phyloP scores from a whole-genome alignment of 805 yeast genomes.

The Torulaspora quercuum region DNA sequence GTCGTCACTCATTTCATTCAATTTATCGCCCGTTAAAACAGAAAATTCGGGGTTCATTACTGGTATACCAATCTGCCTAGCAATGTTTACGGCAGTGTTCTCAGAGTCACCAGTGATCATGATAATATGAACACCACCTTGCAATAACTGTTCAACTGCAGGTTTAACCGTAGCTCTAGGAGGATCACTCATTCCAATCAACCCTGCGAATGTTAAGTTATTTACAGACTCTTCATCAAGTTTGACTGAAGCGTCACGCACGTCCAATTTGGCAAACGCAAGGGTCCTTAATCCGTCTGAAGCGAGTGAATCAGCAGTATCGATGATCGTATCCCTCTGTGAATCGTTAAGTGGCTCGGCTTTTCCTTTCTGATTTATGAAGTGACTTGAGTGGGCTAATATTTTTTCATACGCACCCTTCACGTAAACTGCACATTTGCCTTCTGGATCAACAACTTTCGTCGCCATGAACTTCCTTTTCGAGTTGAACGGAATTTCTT shows the following conservation, averaged over 20 bases:
- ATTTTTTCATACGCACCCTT: constrained; percentile 91
- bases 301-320: constrained; percentile 65
- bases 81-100: constrained; percentile 80
- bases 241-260: constrained; percentile 31
- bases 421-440: constrained; percentile 57
- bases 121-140: constrained; percentile 95
- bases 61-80: constrained; percentile 87
- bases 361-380: constrained; percentile 57
- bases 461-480: constrained; percentile 89
- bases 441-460: constrained; percentile 52
- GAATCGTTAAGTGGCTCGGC: constrained; percentile 55
- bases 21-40: constrained; percentile 79
- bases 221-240: constrained; percentile 44
- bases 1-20: constrained; percentile 70
- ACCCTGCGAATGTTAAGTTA: constrained; percentile 73
- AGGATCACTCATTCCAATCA: constrained; percentile 96
- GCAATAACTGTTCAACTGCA: constrained; percentile 70
- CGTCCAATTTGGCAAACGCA: constrained; percentile 63
- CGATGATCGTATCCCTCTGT: constrained; percentile 45
- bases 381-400: constrained; percentile 56
- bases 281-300: constrained; percentile 81
- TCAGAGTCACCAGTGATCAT: constrained; percentile 97
- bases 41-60: constrained; percentile 57
- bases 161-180: constrained; percentile 83
- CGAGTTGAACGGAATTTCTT: constrained; percentile 84